Evolutionary conservation across 1,139 yeast species (phyloP), one percentile per base, ranked within the genome.

Genomic region (Magnusiomyces suaveolens): DNA sequence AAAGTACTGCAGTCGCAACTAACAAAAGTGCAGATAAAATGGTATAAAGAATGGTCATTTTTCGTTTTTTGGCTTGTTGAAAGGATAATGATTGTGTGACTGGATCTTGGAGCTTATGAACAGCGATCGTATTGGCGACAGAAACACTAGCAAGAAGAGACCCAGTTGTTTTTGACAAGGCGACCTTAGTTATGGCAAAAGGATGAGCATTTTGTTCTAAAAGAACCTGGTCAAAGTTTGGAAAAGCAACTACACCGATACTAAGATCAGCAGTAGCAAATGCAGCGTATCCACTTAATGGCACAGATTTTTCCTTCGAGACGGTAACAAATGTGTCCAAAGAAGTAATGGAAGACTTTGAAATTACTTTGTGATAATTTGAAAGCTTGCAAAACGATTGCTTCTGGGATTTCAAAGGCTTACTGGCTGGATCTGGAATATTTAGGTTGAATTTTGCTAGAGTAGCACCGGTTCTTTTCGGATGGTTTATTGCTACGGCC

Each of bases 231-330:
- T 75, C 74, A 55, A 87, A 77, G 59, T 75, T 79, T 20, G 75
- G 73, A 26, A 78, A 70, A 48, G 77, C 77, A 4, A 83, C 69
- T 14, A 86, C 64, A 0, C 80, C 72, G 24, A 89, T 74, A 1
- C 95, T 81, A 58, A 81, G 77, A 61, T 87, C 92, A 59, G 87
- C 84, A 1, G 92, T 87, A 0, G 94, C 87, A 25, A 87, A 66
- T 0, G 87, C 94, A 26, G 83, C 73, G 50, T 84, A 71, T 49
- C 80, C 75, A 50, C 75, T 66, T 41, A 41, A 21, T 20, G 44
- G 12, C 3, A 25, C 44, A 4, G 25, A 4, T 41, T 41, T 18
- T 18, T 41, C 25, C 3, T n/a, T n/a, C 8, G 71, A 70, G 24
- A 36, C 38, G 23, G 24, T 33, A 1, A 48, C 51, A 33, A 26